Percentiles rank a stretch among this genome's conserved stretches.
Conservation (phyloP, 1,139 yeast genomes). For the Wickerhamiella pararugosa region DNA sequence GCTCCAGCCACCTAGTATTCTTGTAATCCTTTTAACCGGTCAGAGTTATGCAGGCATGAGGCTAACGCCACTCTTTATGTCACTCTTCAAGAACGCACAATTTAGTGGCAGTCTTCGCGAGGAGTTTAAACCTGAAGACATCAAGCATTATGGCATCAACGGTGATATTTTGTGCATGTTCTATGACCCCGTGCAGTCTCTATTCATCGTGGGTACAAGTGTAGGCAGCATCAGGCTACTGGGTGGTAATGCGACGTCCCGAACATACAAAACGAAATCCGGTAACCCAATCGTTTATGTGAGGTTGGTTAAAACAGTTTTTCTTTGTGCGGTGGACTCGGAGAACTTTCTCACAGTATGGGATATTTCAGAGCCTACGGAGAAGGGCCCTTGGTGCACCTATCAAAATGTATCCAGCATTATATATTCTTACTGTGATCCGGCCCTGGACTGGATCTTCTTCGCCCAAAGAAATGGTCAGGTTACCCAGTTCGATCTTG, state of each 20-base stretch:
- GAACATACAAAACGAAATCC: constrained; percentile 33
- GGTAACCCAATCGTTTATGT: constrained; percentile 40
- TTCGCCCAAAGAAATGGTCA: constrained; percentile 71
- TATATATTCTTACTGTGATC: constrained; percentile 61
- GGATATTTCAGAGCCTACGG: constrained; percentile 38
- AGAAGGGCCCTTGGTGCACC: constrained; percentile 31
- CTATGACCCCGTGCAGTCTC: constrained; percentile 76
- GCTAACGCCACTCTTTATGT: no score
- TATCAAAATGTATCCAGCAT: constrained; percentile 41
- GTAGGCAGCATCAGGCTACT: constrained; percentile 57
- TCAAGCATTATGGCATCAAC: constrained; percentile 39
- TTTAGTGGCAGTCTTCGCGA: constrained; percentile 14
- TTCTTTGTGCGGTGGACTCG: constrained; percentile 53
- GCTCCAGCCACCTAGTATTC: no score
- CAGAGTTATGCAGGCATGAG: no score
- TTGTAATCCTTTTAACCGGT: no score
- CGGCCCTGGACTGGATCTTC: constrained; percentile 74
- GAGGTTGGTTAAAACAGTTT: constrained; percentile 64
- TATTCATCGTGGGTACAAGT: constrained; percentile 67
- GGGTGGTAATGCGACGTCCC: constrained; percentile 76
- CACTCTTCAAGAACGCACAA: constrained; percentile 9
- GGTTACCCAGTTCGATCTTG: constrained; percentile 67
- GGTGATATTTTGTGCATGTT: constrained; percentile 54
- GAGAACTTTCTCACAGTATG: constrained; percentile 44
- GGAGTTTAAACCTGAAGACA: constrained; percentile 16